These are phyloP conservation scores for Colletotrichum sp. DNA, from an alignment of 2,329 filamentous ascomycete species.

Conservation along the genomic window DNA sequence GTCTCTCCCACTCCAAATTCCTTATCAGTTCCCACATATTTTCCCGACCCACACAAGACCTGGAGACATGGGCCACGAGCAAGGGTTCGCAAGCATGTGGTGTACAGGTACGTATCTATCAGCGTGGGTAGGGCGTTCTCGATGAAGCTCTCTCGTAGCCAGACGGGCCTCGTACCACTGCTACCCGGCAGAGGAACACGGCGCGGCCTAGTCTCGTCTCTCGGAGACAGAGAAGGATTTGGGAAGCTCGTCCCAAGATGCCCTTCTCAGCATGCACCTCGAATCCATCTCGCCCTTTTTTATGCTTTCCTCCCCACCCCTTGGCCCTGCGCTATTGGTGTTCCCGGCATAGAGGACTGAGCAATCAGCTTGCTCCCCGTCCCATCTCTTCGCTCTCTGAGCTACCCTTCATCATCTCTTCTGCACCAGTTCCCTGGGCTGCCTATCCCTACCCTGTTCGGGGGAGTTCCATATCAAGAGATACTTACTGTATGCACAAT, in stretches of 20 bases:
- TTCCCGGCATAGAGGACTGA: neutral
- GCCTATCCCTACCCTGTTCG: slow-evolving; percentile 7
- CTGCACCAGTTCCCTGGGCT: slow-evolving; percentile 8
- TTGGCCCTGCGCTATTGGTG: slow-evolving; percentile 8
- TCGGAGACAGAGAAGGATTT: neutral
- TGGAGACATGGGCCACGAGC: neutral
- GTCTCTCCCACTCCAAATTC: neutral
- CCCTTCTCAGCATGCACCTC: neutral
- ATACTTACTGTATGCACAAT: neutral
- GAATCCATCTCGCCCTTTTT: neutral
- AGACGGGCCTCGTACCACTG: neutral
- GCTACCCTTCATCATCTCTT: slow-evolving; percentile 1
- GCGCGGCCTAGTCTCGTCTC: neutral
- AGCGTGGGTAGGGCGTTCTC: neutral
- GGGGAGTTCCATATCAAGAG: slow-evolving; percentile 3
- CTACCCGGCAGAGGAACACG: neutral
- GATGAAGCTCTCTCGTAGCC: slow-evolving; percentile 9
- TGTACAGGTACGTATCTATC: neutral
- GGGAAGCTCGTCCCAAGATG: neutral
- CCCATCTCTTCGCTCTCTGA: neutral
- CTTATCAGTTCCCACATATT: slow-evolving; percentile 24
- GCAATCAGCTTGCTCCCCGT: slow-evolving; percentile 4
- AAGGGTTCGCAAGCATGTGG: slow-evolving; percentile 2
- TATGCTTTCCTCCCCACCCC: slow-evolving; percentile 3
- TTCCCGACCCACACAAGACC: neutral